phyloP scores from a whole-genome alignment of 2,329 filamentous ascomycete species.

The Drechslera avenae region DNA sequence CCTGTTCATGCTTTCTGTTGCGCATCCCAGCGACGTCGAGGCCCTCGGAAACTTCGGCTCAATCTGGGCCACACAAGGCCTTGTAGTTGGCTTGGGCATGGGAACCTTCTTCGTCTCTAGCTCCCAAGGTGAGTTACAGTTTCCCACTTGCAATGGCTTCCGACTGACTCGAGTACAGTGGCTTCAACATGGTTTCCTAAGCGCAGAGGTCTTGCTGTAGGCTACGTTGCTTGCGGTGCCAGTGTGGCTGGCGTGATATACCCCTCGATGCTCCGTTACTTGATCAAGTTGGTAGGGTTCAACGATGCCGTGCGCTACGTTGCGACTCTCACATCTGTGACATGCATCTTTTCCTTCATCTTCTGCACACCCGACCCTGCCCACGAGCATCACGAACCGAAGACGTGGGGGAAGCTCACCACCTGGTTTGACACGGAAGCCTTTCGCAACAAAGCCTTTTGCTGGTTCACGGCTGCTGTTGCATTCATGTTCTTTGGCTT shows the following conservation, averaged over 20 bases:
- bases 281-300: conserved; percentile 52
- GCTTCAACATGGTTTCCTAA: conserved; percentile 57
- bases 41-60: conserved; percentile 49
- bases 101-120: conserved; percentile 59
- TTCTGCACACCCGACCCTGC: conserved; percentile 53
- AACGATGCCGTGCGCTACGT: conserved; percentile 52
- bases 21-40: conserved; percentile 46
- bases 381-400: conserved; percentile 46
- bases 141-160: not conserved
- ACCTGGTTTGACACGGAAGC: conserved; percentile 54
- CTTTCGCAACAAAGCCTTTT: conserved; percentile 51
- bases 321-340: conserved; percentile 49
- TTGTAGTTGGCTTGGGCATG: conserved; percentile 57
- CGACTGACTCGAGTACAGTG: conserved; percentile 40
- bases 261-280: conserved; percentile 54
- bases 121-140: conserved; percentile 52
- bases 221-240: conserved; percentile 58
- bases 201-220: conserved; percentile 55
- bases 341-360: conserved; percentile 50
- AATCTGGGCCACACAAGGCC: conserved; percentile 56
- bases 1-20: conserved; percentile 53
- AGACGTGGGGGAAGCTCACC: conserved; percentile 46
- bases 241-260: conserved; percentile 55
- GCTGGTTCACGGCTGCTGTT: conserved; percentile 53
- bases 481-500: conserved; percentile 58